Evolutionary conservation across 139 green algal species (phyloP).

Genomic region (Chlorella sp.): DNA sequence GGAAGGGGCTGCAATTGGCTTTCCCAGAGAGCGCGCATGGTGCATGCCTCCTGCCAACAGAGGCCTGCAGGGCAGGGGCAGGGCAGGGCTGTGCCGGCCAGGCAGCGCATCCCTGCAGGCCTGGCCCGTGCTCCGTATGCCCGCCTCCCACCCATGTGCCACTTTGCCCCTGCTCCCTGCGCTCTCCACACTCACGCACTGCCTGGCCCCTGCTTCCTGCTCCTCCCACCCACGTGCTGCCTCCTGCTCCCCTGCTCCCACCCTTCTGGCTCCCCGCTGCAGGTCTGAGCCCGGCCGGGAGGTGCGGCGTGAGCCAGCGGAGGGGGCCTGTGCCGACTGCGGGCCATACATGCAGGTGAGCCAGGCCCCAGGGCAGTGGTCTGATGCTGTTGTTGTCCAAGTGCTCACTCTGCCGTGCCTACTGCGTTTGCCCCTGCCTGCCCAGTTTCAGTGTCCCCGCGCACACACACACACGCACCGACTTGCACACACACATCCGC

Average conservation of each 20-base stretch:
- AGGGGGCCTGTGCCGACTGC: background rate
- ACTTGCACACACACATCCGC: no score
- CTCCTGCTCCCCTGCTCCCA: background rate
- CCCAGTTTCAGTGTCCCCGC: no score
- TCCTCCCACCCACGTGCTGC: background rate
- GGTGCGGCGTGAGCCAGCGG: background rate
- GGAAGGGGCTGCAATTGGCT: no score
- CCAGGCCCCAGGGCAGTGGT: background rate
- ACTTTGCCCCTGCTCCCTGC: background rate
- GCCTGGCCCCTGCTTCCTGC: background rate
- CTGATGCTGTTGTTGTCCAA: no score
- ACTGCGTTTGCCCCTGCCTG: no score
- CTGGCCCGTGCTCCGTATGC: no score
- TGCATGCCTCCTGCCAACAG: no score
- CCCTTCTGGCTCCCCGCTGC: background rate
- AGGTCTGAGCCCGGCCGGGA: background rate
- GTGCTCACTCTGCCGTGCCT: no score
- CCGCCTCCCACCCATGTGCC: background rate
- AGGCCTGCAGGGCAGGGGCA: no score
- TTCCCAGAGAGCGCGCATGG: no score
- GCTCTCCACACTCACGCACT: background rate
- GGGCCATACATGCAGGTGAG: background rate
- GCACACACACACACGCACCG: no score
- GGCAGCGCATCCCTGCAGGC: no score
- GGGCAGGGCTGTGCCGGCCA: background rate